phyloP scores from a whole-genome alignment of 257 asterid genomes.

The Nicotiana paniculata region DNA sequence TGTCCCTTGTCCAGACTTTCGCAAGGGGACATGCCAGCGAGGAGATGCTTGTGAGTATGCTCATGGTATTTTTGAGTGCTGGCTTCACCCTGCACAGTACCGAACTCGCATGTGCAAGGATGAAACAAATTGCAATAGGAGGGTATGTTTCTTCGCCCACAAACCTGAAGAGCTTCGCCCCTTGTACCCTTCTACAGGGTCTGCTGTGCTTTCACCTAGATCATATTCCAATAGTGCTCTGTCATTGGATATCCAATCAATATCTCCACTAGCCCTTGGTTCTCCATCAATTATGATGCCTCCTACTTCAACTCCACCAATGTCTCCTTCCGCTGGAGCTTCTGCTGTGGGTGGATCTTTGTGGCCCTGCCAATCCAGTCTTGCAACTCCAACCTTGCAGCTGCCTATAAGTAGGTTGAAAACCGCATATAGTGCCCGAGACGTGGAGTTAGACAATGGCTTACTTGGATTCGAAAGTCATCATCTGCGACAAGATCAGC shows the following conservation, averaged over 20 bases:
- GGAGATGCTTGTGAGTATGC: conserved; percentile 42
- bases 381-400: conserved; percentile 26
- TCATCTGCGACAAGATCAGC: conserved; percentile 17
- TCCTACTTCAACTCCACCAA: conserved; percentile 29
- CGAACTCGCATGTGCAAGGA: conserved; percentile 41
- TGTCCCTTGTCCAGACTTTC: conserved; percentile 43
- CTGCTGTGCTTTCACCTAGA: conserved; percentile 39
- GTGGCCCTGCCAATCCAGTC: conserved; percentile 24
- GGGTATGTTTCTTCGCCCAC: conserved; percentile 42
- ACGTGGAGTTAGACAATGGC: conserved; percentile 16
- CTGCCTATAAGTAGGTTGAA: conserved; percentile 33
- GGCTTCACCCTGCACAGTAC: conserved; percentile 49
- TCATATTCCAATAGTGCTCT: conserved; percentile 17
- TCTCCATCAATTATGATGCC: conserved; percentile 28
- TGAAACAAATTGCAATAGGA: conserved; percentile 28
- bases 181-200: conserved; percentile 34
- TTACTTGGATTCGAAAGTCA: conserved; percentile 10
- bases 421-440: conserved; percentile 22
- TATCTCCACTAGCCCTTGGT: conserved; percentile 21
- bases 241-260: conserved; percentile 20
- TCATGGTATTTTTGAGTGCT: conserved; percentile 42
- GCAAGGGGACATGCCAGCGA: conserved; percentile 27
- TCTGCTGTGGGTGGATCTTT: conserved; percentile 20
- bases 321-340: conserved; percentile 22
- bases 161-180: conserved; percentile 37